A percentile compares a stretch with the other conserved stretches of the same genome.
phyloP scores from a whole-genome alignment of 805 yeast genomes.

The Schwanniomyces vanrijiae region DNA sequence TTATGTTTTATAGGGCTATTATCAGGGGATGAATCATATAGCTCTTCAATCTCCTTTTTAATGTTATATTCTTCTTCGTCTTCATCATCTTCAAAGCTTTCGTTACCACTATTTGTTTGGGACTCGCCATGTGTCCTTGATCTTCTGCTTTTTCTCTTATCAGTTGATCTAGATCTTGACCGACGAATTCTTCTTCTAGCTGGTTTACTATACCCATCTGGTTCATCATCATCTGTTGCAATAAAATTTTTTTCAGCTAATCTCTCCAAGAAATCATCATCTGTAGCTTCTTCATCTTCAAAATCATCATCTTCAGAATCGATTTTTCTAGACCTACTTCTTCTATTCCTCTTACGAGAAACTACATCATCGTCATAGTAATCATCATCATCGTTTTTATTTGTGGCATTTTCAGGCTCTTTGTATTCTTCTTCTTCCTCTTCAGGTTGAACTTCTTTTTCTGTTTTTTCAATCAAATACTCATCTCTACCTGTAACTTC shows the following conservation, averaged over 20 bases:
- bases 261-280: slow-evolving; percentile 28
- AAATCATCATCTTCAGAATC: slow-evolving; percentile 22
- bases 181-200: slow-evolving; percentile 10
- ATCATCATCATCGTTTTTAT: slow-evolving; percentile 21
- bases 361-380: slow-evolving; percentile 6
- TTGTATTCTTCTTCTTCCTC: neutral
- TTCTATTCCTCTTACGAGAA: slow-evolving; percentile 10
- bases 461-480: neutral
- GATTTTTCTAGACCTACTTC: slow-evolving; percentile 6
- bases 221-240: slow-evolving; percentile 38
- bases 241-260: slow-evolving; percentile 34
- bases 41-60: slow-evolving; percentile 64
- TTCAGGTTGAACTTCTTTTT: neutral
- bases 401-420: slow-evolving; percentile 15
- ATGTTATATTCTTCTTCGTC: slow-evolving; percentile 38
- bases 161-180: slow-evolving; percentile 18
- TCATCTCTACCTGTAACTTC: slow-evolving; percentile 7
- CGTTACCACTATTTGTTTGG: slow-evolving; percentile 1
- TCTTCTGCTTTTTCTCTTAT: slow-evolving; percentile 19
- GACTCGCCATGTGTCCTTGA: slow-evolving; percentile 16
- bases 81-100: neutral
- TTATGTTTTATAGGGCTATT: slow-evolving; percentile 45
- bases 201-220: slow-evolving; percentile 17
- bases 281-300: slow-evolving; percentile 16
- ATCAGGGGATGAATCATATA: slow-evolving; percentile 62